These are phyloP conservation scores for Annulohypoxylon truncatum DNA, from an alignment of 2,329 filamentous ascomycete species.

Conservation along the genomic window DNA sequence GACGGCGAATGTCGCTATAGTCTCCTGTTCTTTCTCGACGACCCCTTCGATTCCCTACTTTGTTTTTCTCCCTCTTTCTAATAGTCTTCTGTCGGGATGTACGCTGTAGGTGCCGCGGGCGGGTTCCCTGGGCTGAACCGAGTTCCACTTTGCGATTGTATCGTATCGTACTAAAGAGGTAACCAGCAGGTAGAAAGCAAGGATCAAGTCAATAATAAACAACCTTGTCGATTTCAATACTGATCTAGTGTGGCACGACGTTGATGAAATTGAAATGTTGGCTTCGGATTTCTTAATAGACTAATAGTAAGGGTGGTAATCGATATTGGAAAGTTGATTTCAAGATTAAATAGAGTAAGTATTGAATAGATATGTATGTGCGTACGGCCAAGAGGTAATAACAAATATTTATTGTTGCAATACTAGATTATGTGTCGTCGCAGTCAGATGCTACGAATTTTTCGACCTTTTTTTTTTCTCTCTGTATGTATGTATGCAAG, in stretches of 20 bases:
- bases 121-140: conserved; percentile 29
- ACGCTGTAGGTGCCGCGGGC: conserved; percentile 24
- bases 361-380: conserved; percentile 1
- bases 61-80: background rate
- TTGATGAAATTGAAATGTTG: conserved; percentile 22
- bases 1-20: background rate
- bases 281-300: background rate
- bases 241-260: conserved; percentile 32
- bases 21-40: background rate
- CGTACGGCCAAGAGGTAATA: conserved; percentile 5
- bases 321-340: background rate
- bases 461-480: background rate
- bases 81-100: conserved; percentile 18
- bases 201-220: conserved; percentile 33
- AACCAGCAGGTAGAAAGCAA: conserved; percentile 27
- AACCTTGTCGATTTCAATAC: conserved; percentile 36
- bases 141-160: conserved; percentile 32
- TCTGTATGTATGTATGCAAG: conserved; percentile 1
- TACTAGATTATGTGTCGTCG: conserved; percentile 1
- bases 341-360: conserved; percentile 7
- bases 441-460: background rate
- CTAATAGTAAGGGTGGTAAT: conserved; percentile 1
- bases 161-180: conserved; percentile 32
- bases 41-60: conserved; percentile 7
- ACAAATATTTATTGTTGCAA: conserved; percentile 11